Percentiles rank a stretch among this genome's conserved stretches.
phyloP scores from a whole-genome alignment of 768 basidiomycete species.

The Daedaleopsis nitida region DNA sequence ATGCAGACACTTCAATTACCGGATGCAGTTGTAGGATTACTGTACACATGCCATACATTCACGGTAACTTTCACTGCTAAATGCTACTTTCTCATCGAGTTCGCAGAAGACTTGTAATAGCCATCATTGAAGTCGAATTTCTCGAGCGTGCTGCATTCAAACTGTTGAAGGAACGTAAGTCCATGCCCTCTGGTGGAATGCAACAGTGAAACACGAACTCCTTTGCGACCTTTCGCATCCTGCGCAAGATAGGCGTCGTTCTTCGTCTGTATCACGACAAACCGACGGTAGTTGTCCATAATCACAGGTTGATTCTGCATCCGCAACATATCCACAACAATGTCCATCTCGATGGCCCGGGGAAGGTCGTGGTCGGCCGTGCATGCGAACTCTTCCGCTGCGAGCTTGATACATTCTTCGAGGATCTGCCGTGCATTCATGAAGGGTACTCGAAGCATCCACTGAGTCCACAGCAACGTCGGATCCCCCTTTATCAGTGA shows the following conservation, averaged over 20 bases:
- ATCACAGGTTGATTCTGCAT: slow-evolving; percentile 68
- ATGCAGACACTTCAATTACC: no score
- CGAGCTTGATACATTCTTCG: slow-evolving; percentile 43
- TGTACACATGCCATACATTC: no score
- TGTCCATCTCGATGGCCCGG: slow-evolving; percentile 44
- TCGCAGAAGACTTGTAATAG: slow-evolving; percentile 36
- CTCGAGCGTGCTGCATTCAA: slow-evolving; percentile 51
- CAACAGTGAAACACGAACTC: slow-evolving; percentile 44
- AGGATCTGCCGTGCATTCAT: slow-evolving; percentile 45
- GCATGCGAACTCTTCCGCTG: slow-evolving; percentile 40
- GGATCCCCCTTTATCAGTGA: slow-evolving; percentile 10
- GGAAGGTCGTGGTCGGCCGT: slow-evolving; percentile 37
- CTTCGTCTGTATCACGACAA: slow-evolving; percentile 53
- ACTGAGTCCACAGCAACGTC: slow-evolving; percentile 41
- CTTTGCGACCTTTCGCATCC: slow-evolving; percentile 33
- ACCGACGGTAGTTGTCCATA: slow-evolving; percentile 65
- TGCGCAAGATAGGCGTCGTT: slow-evolving; percentile 23
- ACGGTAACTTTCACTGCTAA: neutral
- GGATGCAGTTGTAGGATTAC: no score
- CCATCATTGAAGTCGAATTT: slow-evolving; percentile 64
- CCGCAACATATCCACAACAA: slow-evolving; percentile 48
- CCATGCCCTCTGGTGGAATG: neutral
- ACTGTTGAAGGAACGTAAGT: slow-evolving; percentile 35
- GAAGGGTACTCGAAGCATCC: slow-evolving; percentile 31
- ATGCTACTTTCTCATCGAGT: neutral